Conservation (phyloP, 1,284 basidiomycete genomes). For the Ustilago lituana region DNA sequence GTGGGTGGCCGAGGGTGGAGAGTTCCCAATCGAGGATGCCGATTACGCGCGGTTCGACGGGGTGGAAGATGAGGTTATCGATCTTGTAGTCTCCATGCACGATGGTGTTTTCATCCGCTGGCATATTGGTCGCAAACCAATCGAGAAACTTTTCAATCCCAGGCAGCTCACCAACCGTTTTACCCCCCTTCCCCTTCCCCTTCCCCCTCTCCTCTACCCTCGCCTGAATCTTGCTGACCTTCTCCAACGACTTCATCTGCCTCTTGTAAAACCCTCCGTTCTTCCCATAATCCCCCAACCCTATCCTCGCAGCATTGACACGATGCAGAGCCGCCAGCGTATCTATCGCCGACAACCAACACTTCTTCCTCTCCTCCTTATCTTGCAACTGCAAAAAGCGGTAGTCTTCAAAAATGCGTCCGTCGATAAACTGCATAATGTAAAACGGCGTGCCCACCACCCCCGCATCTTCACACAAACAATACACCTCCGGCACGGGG, state of each 20-base stretch:
- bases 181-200: constrained; percentile 74
- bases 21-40: constrained; percentile 97
- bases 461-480: constrained; percentile 75
- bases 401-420: constrained; percentile 88
- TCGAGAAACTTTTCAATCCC: constrained; percentile 76
- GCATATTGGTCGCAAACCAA: constrained; percentile 81
- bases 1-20: constrained; percentile 74
- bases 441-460: constrained; percentile 92
- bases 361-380: constrained; percentile 75
- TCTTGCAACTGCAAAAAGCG: constrained; percentile 71
- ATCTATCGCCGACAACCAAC: constrained; percentile 68
- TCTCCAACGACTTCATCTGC: constrained; percentile 84
- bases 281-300: constrained; percentile 82
- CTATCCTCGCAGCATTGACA: constrained; percentile 76
- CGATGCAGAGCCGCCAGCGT: constrained; percentile 80
- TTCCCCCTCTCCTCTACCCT: constrained; percentile 75
- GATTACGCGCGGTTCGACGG: constrained; percentile 88
- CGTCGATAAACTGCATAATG: constrained; percentile 88
- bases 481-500: constrained; percentile 85
- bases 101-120: constrained; percentile 74
- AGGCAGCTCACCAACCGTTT: constrained; percentile 73
- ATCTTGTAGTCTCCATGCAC: constrained; percentile 97
- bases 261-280: constrained; percentile 85
- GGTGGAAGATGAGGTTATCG: constrained; percentile 94
- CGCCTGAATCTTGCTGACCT: constrained; percentile 79